Evolutionary conservation across 345 rosid genomes (phyloP), one percentile per base, ranked within the genome.

Genomic region (Pugionium dolabratum): DNA sequence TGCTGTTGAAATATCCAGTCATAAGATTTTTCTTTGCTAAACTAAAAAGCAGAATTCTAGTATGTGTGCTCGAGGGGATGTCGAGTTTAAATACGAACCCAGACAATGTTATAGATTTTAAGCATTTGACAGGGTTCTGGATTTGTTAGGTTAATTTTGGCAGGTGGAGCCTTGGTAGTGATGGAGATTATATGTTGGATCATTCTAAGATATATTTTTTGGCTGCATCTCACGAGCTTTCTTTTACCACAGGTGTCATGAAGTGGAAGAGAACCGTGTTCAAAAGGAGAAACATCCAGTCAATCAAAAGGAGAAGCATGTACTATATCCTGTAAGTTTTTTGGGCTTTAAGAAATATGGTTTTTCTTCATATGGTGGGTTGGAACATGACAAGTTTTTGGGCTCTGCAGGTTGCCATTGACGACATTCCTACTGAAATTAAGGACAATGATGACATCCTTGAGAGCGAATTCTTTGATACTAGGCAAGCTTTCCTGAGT

Each of bases 401-500:
- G 73, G 65, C 26, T 66, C 9, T 76, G 66, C 79, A 95, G 99
- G 79, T 75, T 71, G 83, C 82, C 68, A 80, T 95, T 46, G 70
- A 69, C 11, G 88, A 88, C 66, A 76, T 94, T 45, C 84, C 95
- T 44, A 73, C 69, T 47, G 97, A 88, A 69, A 94, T 86, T 48
- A 89, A 80, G 77, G 99, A 91, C 74, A 80, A 73, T 74, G 97
- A 94, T 72, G 97, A 77, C 71, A 91, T 94, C 73, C 96, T 94
- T n/a, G 97, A 94, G 82, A 90, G 96, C 60, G 96, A 95, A 67
- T 95, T 91, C 76, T 95, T 95, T 74, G 97, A 95, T 59, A 95
- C 97, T 47, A 89, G 99, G 75, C 97, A 95, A 75, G 97, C 99
- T 70, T 95, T 95, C 79, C 71, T 95, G 76, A 95, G 95, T 83